Evolutionary conservation across 2,329 filamentous ascomycete genomes (phyloP), one percentile per base, ranked within the genome.

Genomic region (Pseudogymnoascus sp.): DNA sequence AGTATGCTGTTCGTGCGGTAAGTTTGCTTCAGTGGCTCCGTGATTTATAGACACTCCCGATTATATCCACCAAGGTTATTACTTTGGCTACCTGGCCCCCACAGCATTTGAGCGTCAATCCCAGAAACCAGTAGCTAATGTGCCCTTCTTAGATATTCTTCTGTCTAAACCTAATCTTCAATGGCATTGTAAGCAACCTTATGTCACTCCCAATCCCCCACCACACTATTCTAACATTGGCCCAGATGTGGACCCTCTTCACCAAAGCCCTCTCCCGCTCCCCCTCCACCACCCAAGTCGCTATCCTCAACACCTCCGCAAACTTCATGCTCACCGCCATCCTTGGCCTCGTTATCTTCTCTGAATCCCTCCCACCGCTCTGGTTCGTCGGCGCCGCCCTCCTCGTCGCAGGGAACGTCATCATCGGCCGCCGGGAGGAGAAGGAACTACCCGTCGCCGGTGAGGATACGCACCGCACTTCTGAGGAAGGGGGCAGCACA

Each of bases 281-380:
- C 12, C 80, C 82, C 61, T 90, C 87, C 1, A 90, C 89, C 7
- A 89, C 89, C 0, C 87, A 90, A 68, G 89, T 92, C 56, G 86
- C 83, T 65, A 86, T 92, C 70, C 83, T 92, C 71, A 92, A 92
- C 72, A 92, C 89, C 2, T 89, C 86, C 12, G 80, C 86, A 60
- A 92, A 92, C 74, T 92, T 92, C 71, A 80, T 92, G 73, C 73
- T 90, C 62, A 92, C 89, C 0, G 89, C 89, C 6, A 64, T 92
- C 5, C 76, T 92, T 18, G 88, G 89, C 23, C 76, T 82, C 57
- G 71, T 82, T 61, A 83, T 92, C 65, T 92, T 92, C 71, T 78
- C 81, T 19, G 89, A 92, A 74, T 73, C 77, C 1, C 74, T 92
- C 26, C 87, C 88, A 0, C 83, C 82, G 8, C 74, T 90, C 38